Evolutionary conservation across 2,329 filamentous ascomycete genomes (phyloP).

Genomic region (Phoma sp.): DNA sequence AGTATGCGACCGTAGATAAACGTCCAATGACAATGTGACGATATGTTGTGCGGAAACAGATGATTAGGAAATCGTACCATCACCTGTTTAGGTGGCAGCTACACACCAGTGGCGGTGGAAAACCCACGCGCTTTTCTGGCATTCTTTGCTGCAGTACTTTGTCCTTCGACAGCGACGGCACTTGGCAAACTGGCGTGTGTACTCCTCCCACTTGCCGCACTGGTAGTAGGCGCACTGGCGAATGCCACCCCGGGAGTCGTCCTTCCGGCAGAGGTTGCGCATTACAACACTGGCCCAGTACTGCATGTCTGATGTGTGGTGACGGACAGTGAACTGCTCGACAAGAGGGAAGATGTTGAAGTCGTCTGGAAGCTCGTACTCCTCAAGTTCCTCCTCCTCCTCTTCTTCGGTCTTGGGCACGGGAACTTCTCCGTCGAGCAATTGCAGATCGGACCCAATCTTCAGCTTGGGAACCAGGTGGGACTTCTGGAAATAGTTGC

Average conservation of each 20-base stretch:
- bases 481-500: constrained; percentile 93
- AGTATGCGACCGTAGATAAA: constrained; percentile 49
- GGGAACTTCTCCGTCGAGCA: constrained; percentile 72
- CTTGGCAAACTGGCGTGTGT: constrained; percentile 94
- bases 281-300: constrained; percentile 99
- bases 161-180: constrained; percentile 94
- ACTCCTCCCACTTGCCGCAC: constrained; percentile 98
- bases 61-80: constrained; percentile 26
- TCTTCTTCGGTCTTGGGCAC: constrained; percentile 49
- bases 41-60: constrained; percentile 28
- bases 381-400: constrained; percentile 75
- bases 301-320: constrained; percentile 96
- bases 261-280: constrained; percentile 97
- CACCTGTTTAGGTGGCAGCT: constrained; percentile 61
- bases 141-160: constrained; percentile 99
- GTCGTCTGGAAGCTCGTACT: constrained; percentile 90
- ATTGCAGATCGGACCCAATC: constrained; percentile 82
- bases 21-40: constrained; percentile 37
- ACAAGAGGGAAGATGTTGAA: constrained; percentile 98
- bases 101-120: constrained; percentile 99
- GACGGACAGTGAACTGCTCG: constrained; percentile 95
- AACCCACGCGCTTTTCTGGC: constrained; percentile 98
- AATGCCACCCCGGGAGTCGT: constrained; percentile 92
- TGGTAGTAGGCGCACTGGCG: constrained; percentile 97
- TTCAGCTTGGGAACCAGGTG: constrained; percentile 92